Conservation (phyloP, 257 asterid genomes). For the Nicotiana noctiflora region DNA sequence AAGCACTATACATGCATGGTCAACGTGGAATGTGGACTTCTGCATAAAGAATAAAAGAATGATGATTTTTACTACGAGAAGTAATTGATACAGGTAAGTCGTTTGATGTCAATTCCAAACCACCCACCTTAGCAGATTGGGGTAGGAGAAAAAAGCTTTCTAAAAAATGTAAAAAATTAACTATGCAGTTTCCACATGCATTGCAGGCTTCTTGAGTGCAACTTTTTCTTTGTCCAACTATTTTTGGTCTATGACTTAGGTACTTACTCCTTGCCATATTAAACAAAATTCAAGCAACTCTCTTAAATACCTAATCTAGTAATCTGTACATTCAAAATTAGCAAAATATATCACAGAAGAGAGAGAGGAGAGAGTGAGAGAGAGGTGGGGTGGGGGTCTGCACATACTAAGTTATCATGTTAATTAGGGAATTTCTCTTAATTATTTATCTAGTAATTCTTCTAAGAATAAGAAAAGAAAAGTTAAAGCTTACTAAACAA, state of each 20-base stretch:
- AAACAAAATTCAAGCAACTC: not conserved
- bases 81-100: not conserved
- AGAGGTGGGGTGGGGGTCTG: not conserved
- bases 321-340: not conserved
- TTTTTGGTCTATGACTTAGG: not conserved
- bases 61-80: not conserved
- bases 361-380: not conserved
- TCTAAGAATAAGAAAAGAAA: not conserved
- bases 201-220: not conserved
- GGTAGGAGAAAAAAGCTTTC: not conserved
- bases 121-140: not conserved
- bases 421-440: not conserved
- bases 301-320: not conserved
- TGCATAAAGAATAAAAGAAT: not conserved
- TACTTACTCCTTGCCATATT: not conserved
- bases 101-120: conserved; percentile 5
- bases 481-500: not conserved
- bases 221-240: not conserved
- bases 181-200: conserved; percentile 1
- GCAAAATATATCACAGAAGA: not conserved
- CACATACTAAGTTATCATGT: no score
- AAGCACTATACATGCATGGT: not conserved
- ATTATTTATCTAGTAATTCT: not conserved
- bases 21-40: not conserved
- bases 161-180: not conserved